Base-by-base conservation (phyloP, 352 stramenopile species). In the Pythium oligandrum region DNA sequence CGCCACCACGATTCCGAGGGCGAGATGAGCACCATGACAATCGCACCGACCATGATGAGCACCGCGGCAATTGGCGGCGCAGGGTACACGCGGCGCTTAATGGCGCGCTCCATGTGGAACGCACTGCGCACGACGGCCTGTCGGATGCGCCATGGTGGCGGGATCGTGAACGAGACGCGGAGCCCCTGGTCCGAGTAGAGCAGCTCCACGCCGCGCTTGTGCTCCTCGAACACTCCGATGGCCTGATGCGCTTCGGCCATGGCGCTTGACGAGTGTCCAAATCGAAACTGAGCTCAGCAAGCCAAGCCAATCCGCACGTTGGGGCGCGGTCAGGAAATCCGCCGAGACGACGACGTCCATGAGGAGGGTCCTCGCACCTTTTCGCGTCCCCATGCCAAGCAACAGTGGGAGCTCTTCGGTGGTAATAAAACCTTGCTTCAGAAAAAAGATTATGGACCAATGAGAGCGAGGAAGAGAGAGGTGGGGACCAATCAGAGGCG, bases 241-340 rank as follows among this genome's bases (percentile, higher is more conserved):
- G 84, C 84, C 31, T 91, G 80, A 55, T 91, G 80, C 40, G 84
- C 84, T 88, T 95, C 84, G 3, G 84, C 84, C 84, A 95, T 95
- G 57, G 35, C 57, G 43, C 9, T 12, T 48, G 32, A 48, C 17
- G 37, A 17, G 31, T 10, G 44, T 6, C 43, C 43, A 48, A 48
- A 11, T 11, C 9, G 43, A 48, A 31, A 30, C 9, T 48, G 9
- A 48, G 43, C 9, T 30, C 43, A 11, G 43, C 9, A 48, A 48
- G 43, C 9, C 9, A 48, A 48, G 43, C 43, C 9, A 48, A 30
- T 43, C 38, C 38, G 43, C 43, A 48, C 43, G 43, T 48, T 48
- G 43, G 43, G 9, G 43, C 17, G 9, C 43, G 43, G 43, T 31
- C 43, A 48, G 43, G 17, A 48, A 48, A 48, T 30, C 9, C 43